Conservation (phyloP, 2,329 filamentous ascomycete genomes). For the Tolypocladium pustulatum region DNA sequence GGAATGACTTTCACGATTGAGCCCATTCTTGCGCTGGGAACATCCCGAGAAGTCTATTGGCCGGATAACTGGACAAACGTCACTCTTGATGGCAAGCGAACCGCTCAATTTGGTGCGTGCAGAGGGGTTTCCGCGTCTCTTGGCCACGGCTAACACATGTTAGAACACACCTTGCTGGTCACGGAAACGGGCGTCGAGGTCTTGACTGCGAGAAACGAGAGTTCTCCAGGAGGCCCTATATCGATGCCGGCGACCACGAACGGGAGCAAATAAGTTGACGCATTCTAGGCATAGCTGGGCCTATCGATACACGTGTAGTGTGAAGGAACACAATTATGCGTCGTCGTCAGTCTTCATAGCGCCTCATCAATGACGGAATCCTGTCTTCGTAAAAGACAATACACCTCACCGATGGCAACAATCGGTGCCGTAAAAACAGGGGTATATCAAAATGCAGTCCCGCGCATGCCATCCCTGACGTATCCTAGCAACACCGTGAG, state of each 20-base stretch:
- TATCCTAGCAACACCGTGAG: not conserved
- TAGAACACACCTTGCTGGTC: conserved; percentile 73
- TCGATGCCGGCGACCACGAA: not conserved
- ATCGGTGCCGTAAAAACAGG: not conserved
- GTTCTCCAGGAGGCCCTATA: conserved; percentile 62
- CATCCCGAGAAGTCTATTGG: conserved; percentile 89
- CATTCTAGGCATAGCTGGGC: not conserved
- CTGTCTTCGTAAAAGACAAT: not conserved
- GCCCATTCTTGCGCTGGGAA: conserved; percentile 92
- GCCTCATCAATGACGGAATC: not conserved
- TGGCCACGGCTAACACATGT: conserved; percentile 9
- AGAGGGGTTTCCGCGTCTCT: no score
- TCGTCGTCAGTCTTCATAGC: no score
- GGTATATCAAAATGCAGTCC: not conserved
- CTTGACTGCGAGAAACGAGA: conserved; percentile 59
- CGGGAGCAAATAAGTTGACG: not conserved
- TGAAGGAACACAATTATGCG: no score
- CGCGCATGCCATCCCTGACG: not conserved
- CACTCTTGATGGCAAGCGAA: conserved; percentile 78
- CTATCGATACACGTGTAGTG: not conserved
- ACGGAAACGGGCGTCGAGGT: conserved; percentile 76
- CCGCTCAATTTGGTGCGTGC: conserved; percentile 77
- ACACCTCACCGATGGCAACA: not conserved
- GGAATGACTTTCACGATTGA: conserved; percentile 99
- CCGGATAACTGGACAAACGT: conserved; percentile 98